Percentiles rank a stretch among this genome's conserved stretches.
Evolutionary conservation across 495 filamentous ascomycete genomes (phyloP).

Genomic region (Penicillium tannophilum): DNA sequence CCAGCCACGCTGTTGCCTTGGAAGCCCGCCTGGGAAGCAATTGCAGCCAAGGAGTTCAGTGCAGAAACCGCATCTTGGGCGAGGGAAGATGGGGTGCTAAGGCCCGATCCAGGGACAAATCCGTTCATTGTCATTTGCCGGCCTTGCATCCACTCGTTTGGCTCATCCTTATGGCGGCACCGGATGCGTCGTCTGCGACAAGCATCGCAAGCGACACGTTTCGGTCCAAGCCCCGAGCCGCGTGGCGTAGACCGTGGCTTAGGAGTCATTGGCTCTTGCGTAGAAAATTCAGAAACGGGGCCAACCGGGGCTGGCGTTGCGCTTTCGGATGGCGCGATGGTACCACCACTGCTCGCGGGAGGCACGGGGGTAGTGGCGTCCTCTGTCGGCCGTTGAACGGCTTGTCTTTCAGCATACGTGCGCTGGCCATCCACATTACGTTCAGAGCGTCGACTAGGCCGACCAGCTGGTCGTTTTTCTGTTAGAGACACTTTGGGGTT

Average conservation of each 20-base stretch:
- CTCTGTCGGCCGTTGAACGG: constrained; percentile 43
- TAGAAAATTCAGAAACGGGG: constrained; percentile 13
- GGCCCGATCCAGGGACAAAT: constrained; percentile 33
- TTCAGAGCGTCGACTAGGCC: constrained; percentile 50
- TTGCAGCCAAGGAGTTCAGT: constrained; percentile 46
- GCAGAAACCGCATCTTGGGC: constrained; percentile 50
- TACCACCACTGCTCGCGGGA: constrained; percentile 13
- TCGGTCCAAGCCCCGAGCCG: constrained; percentile 50
- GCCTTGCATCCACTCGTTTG: constrained; percentile 31
- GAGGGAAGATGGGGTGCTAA: constrained; percentile 34
- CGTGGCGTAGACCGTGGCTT: constrained; percentile 39
- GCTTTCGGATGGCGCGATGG: constrained; percentile 24
- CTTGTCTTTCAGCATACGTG: constrained; percentile 50
- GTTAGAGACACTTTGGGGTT: constrained; percentile 44
- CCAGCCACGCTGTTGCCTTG: constrained; percentile 29
- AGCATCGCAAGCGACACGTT: constrained; percentile 56
- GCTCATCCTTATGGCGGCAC: constrained; percentile 56
- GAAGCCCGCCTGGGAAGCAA: constrained; percentile 44
- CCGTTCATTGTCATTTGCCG: constrained; percentile 33
- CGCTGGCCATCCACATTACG: constrained; percentile 46
- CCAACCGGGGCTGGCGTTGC: constrained; percentile 23
- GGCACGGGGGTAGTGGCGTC: constrained; percentile 23
- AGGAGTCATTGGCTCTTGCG: constrained; percentile 33
- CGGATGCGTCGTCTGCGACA: constrained; percentile 56
- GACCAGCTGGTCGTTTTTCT: constrained; percentile 47